A percentile compares a stretch with the other conserved stretches of the same genome.
Evolutionary conservation across 1,139 yeast genomes (phyloP).

Genomic region (Yamadazyma taylorii): DNA sequence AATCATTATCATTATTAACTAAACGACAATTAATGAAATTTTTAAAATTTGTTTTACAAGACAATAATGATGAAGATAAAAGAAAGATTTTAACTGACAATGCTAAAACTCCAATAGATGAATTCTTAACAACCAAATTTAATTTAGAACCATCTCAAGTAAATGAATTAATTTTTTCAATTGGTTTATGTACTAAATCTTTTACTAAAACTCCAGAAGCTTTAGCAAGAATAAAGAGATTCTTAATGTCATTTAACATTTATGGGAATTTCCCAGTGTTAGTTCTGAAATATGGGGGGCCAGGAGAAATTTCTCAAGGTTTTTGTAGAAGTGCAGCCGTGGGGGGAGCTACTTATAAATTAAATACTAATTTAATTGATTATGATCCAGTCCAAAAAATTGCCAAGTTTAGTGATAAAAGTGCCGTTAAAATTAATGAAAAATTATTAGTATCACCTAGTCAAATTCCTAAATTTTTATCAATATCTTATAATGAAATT

Average conservation of each 20-base stretch:
- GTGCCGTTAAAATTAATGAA: constrained; percentile 71
- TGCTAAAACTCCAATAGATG: constrained; percentile 53
- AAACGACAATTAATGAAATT: constrained; percentile 91
- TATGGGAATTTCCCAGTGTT: constrained; percentile 94
- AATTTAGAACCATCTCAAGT: constrained; percentile 72
- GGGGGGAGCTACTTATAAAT: constrained; percentile 92
- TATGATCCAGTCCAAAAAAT: constrained; percentile 65
- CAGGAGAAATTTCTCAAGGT: constrained; percentile 95
- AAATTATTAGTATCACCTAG: constrained; percentile 72
- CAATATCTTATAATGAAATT: constrained; percentile 33
- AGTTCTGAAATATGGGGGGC: constrained; percentile 92
- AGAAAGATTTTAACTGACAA: constrained; percentile 53
- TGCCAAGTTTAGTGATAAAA: constrained; percentile 78
- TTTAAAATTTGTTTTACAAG: constrained; percentile 76
- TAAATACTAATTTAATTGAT: constrained; percentile 62
- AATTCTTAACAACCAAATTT: constrained; percentile 63
- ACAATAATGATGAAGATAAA: constrained; percentile 56
- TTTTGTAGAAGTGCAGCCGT: constrained; percentile 98
- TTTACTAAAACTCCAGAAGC: constrained; percentile 71
- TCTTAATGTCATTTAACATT: constrained; percentile 81
- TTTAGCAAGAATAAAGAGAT: constrained; percentile 76
- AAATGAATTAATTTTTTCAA: constrained; percentile 78
- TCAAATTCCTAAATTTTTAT: constrained; percentile 57
- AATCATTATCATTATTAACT: constrained; percentile 68
- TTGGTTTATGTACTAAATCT: constrained; percentile 71